These are phyloP conservation scores for Ophiocordyceps robertsii DNA, from an alignment of 2,329 filamentous ascomycete genomes.

Conservation along the genomic window DNA sequence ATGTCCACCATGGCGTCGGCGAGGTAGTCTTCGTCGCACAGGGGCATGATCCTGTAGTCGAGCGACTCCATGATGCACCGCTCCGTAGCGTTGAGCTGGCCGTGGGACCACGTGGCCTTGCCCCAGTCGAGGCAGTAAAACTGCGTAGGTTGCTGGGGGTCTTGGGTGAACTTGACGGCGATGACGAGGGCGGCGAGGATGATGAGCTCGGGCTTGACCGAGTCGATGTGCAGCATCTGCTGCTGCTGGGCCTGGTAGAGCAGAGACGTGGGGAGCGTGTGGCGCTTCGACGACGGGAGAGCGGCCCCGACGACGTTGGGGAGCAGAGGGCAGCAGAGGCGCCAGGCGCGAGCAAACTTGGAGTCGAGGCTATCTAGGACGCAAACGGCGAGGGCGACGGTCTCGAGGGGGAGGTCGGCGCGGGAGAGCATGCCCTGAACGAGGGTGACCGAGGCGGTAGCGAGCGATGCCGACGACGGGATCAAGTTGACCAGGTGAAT, in stretches of 20 bases:
- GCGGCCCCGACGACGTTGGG: slow-evolving; percentile 9
- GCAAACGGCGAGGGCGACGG: slow-evolving; percentile 50
- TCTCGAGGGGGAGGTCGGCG: slow-evolving; percentile 44
- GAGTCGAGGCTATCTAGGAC: slow-evolving; percentile 52
- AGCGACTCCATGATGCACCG: slow-evolving; percentile 51
- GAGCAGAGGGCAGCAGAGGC: slow-evolving; percentile 40
- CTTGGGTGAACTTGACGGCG: slow-evolving; percentile 52
- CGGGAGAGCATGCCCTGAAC: slow-evolving; percentile 48
- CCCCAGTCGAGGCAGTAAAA: slow-evolving; percentile 43
- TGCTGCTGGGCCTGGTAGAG: slow-evolving; percentile 21
- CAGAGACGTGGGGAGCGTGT: slow-evolving; percentile 30
- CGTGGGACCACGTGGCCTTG: slow-evolving; percentile 39
- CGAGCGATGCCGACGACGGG: slow-evolving; percentile 47
- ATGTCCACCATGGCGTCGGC: slow-evolving; percentile 49
- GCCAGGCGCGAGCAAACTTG: slow-evolving; percentile 50
- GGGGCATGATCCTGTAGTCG: slow-evolving; percentile 47
- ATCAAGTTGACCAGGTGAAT: slow-evolving; percentile 54
- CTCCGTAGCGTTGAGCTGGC: slow-evolving; percentile 52
- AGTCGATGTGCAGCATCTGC: slow-evolving; percentile 50
- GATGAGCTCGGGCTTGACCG: slow-evolving; percentile 48
- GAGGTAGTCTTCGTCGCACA: slow-evolving; percentile 43
- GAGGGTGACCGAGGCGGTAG: slow-evolving; percentile 40
- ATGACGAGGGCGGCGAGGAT: slow-evolving; percentile 49
- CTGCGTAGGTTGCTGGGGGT: slow-evolving; percentile 37
- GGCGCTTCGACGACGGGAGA: slow-evolving; percentile 23